These are phyloP conservation scores for Nigrograna mackinnonii DNA, from an alignment of 2,329 filamentous ascomycete genomes.

Conservation along the genomic window DNA sequence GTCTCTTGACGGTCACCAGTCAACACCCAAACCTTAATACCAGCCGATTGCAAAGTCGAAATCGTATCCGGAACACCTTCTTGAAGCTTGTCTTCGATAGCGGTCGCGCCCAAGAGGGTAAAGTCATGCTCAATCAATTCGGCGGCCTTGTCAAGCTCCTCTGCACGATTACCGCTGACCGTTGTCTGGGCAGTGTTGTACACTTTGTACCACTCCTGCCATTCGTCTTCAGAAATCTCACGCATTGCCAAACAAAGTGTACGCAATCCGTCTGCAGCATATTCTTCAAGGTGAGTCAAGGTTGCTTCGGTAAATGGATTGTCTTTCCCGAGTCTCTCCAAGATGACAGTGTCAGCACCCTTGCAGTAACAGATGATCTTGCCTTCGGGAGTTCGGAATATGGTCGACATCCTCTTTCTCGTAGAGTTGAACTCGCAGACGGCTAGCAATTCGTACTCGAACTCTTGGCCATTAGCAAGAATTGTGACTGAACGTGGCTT, in stretches of 20 bases:
- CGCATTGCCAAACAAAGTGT: constrained; percentile 95
- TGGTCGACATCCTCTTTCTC: constrained; percentile 95
- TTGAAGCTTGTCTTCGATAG: constrained; percentile 95
- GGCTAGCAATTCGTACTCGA: constrained; percentile 87
- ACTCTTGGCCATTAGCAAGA: constrained; percentile 69
- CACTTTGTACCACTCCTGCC: constrained; percentile 80
- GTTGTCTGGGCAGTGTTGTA: constrained; percentile 89
- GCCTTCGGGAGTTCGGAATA: constrained; percentile 94
- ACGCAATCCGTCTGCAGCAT: constrained; percentile 91
- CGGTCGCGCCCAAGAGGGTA: constrained; percentile 88
- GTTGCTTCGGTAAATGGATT: constrained; percentile 87
- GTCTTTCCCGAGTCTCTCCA: constrained; percentile 82
- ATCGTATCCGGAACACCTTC: constrained; percentile 98
- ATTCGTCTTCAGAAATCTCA: constrained; percentile 88
- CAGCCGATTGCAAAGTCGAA: constrained; percentile 92
- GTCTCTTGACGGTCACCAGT: constrained; percentile 98
- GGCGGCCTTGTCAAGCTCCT: constrained; percentile 95
- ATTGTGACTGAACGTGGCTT: constrained; percentile 90
- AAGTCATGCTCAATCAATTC: constrained; percentile 95
- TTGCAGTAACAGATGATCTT: constrained; percentile 95
- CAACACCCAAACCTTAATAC: constrained; percentile 98
- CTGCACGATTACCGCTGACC: constrained; percentile 86
- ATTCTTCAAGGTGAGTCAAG: constrained; percentile 94
- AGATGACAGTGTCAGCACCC: constrained; percentile 94
- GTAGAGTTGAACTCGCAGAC: constrained; percentile 99